Conservation (phyloP, 805 yeast species). For the Kregervanrija fluxuum region DNA sequence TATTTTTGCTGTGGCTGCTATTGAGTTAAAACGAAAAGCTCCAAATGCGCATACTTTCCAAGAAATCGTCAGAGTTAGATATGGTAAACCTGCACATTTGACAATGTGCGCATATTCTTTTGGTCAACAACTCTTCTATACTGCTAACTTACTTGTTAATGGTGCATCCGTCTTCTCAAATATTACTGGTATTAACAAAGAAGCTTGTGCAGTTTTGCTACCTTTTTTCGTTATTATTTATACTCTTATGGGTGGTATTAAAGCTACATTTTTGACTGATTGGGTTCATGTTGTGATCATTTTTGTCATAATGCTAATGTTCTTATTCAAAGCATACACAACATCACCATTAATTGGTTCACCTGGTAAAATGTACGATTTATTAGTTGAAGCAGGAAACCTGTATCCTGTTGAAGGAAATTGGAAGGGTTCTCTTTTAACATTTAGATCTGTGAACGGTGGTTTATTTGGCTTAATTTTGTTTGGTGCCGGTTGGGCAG, state of each 20-base stretch:
- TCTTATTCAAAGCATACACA: conserved; percentile 24
- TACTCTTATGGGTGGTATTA: conserved; percentile 34
- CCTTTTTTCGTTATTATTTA: conserved; percentile 32
- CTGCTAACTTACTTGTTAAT: conserved; percentile 27
- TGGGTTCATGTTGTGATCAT: conserved; percentile 33
- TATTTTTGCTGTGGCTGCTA: conserved; percentile 26
- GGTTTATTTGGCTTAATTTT: conserved; percentile 23
- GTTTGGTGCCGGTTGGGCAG: conserved; percentile 32
- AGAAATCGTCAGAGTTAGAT: conserved; percentile 27
- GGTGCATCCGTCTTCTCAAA: conserved; percentile 29
- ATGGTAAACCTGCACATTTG: conserved; percentile 25
- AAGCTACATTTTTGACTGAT: conserved; percentile 34
- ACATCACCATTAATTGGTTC: conserved; percentile 28
- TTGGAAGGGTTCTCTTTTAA: conserved; percentile 17
- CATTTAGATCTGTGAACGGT: conserved; percentile 23
- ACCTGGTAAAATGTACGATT: conserved; percentile 28
- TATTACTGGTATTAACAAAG: conserved; percentile 29
- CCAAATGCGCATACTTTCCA: conserved; percentile 31
- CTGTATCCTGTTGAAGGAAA: conserved; percentile 15
- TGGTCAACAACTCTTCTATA: conserved; percentile 24
- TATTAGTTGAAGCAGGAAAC: conserved; percentile 23
- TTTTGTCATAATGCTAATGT: conserved; percentile 23
- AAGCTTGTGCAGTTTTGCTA: conserved; percentile 28
- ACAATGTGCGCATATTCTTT: conserved; percentile 22
- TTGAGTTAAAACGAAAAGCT: conserved; percentile 29